Base-by-base conservation (phyloP, 176 grass and related monocot genomes). In the Ananas comosus region DNA sequence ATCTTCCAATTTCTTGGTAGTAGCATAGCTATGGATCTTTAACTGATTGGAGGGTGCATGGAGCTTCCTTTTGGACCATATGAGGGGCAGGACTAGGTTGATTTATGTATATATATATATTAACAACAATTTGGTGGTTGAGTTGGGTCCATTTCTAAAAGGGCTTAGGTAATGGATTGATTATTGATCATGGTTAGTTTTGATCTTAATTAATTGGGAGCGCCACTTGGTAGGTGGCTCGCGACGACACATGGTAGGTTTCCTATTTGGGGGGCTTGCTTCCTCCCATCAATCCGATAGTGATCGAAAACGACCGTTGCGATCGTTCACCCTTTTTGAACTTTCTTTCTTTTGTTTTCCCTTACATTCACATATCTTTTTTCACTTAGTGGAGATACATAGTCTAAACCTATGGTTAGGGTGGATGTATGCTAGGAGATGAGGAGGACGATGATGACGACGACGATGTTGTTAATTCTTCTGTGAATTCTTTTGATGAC, bases 331-430 rank as follows among this genome's bases (percentile, higher is more conserved):
- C 4, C 33, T 47, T 17, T 67, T 67, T 67, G 9, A 61, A 61
- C 17, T 16, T 2, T 49, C 28, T 49, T 33, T 3, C 22, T 63
- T 21, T 24, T 24, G 1, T 8, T 17, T 63, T 63, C 10, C 18
- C 18, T 3, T 2, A 1, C 18, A 10, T 23, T 63, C 23, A 21
- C 18, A 11, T 23, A 21, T 63, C 23, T 23, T n/a, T 63, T 67
- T 67, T 19, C 16, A 10, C 65, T 48, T 21, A 67, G 65, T 67
- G 33, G 65, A 23, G 1, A 16, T 8, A 1, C 49, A 67, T 67
- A 67, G 65, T 49, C 65, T 67, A 67, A 67, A 67, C 65, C 65
- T 67, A 49, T 17, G 9, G 8, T 49, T 67, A 67, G 65, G 65
- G 65, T 67, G 12, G 65, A 67, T n/a, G 16, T 9, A 67, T 67